Evolutionary conservation across 345 rosid species (phyloP).

Genomic region (Balakata baccata): DNA sequence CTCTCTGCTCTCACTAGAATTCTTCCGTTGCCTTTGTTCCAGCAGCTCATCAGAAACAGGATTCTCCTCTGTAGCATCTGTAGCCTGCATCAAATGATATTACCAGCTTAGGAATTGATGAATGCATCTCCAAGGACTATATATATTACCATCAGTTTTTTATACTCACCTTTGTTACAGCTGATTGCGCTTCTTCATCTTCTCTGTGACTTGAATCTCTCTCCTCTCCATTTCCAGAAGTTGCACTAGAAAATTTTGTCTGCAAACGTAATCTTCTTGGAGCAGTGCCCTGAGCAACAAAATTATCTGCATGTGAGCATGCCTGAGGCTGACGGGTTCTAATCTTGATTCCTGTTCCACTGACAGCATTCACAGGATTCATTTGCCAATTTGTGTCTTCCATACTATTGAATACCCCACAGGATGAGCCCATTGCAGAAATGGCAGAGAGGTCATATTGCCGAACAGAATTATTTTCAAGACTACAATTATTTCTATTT

Average conservation of each 20-base stretch:
- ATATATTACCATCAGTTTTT: not conserved
- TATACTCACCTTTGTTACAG: constrained; percentile 42
- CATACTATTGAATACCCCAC: constrained; percentile 24
- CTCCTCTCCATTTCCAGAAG: constrained; percentile 11
- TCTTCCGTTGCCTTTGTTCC: constrained; percentile 11
- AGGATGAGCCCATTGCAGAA: constrained; percentile 37
- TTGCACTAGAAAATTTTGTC: constrained; percentile 1
- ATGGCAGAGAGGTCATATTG: constrained; percentile 38
- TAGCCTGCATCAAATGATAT: constrained; percentile 30
- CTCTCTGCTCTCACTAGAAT: constrained; percentile 17
- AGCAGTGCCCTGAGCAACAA: constrained; percentile 54
- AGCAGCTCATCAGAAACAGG: constrained; percentile 13
- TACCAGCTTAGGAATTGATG: not conserved
- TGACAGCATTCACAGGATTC: constrained; percentile 30
- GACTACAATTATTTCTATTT: constrained; percentile 17
- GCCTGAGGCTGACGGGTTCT: constrained; percentile 43
- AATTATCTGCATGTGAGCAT: constrained; percentile 24
- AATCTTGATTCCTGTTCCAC: constrained; percentile 49
- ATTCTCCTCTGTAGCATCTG: constrained; percentile 17
- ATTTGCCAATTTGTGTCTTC: constrained; percentile 34
- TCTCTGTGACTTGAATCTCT: constrained; percentile 16
- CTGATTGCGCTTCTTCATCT: constrained; percentile 46
- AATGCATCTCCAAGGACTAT: not conserved
- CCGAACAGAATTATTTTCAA: constrained; percentile 21
- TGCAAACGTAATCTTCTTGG: constrained; percentile 59